phyloP scores from a whole-genome alignment of 129 eudicot species.

The Mikania micrantha region DNA sequence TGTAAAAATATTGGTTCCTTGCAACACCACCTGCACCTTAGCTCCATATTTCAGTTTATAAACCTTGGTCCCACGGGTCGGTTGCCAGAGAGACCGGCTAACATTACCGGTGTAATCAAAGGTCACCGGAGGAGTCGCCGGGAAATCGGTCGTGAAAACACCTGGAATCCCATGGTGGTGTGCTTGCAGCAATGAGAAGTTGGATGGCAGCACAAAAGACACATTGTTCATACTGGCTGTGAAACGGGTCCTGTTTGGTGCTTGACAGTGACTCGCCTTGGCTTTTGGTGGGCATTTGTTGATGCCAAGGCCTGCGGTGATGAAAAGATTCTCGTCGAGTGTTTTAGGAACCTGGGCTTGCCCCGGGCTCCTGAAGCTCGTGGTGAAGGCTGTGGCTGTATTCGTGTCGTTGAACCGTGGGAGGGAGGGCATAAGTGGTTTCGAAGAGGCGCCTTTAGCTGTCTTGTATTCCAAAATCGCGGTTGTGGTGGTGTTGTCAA shows the following conservation, averaged over 20 bases:
- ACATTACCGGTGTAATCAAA: constrained; percentile 90
- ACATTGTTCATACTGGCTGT: constrained; percentile 95
- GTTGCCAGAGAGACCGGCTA: constrained; percentile 77
- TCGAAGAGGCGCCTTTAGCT: constrained; percentile 32
- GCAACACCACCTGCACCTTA: constrained; percentile 65
- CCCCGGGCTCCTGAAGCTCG: constrained; percentile 54
- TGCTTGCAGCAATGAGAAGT: constrained; percentile 72
- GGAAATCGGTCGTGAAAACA: constrained; percentile 77
- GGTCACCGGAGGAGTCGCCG: constrained; percentile 53
- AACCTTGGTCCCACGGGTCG: constrained; percentile 49
- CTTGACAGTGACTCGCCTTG: constrained; percentile 53
- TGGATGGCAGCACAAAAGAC: constrained; percentile 81
- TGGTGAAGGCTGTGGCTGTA: constrained; percentile 70
- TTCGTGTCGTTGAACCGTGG: constrained; percentile 82
- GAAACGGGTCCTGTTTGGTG: constrained; percentile 88
- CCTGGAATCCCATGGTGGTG: constrained; percentile 62
- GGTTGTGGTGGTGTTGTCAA: constrained; percentile 90
- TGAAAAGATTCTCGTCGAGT: constrained; percentile 58
- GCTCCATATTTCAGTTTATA: constrained; percentile 69
- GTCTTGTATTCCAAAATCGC: constrained; percentile 78
- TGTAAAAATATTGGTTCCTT: constrained; percentile 84
- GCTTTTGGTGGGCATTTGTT: constrained; percentile 53
- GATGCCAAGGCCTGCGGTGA: constrained; percentile 78
- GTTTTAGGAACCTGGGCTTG: constrained; percentile 49
- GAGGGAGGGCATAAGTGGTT: constrained; percentile 55